These are phyloP conservation scores for Penicillium pancosmium DNA, from an alignment of 495 filamentous ascomycete species.

Conservation along the genomic window DNA sequence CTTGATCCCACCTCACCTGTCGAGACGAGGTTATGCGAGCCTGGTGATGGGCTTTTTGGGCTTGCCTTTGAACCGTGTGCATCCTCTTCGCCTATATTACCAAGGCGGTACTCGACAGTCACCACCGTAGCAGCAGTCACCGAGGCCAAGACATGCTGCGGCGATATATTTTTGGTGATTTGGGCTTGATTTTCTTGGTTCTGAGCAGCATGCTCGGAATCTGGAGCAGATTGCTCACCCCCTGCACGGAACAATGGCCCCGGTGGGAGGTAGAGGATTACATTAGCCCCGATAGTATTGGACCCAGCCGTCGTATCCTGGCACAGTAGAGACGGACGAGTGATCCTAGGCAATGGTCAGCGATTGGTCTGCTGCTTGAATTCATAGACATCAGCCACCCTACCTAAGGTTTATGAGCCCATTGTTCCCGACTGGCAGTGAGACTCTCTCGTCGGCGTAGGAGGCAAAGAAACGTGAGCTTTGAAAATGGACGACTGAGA, in stretches of 20 bases:
- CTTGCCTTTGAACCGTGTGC: slow-evolving; percentile 2
- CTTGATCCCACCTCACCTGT: not conserved
- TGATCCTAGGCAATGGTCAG: slow-evolving; percentile 26
- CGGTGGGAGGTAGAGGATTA: slow-evolving; percentile 42
- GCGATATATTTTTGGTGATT: slow-evolving; percentile 3
- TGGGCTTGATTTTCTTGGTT: not conserved
- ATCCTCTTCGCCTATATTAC: slow-evolving; percentile 44
- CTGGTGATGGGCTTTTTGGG: not conserved
- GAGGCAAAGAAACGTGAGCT: not conserved
- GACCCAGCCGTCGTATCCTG: slow-evolving; percentile 2
- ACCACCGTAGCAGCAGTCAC: slow-evolving; percentile 38
- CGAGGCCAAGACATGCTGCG: slow-evolving; percentile 31
- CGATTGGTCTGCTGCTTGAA: not conserved
- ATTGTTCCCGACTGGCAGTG: slow-evolving; percentile 38
- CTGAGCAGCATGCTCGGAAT: not conserved
- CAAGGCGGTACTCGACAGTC: slow-evolving; percentile 47
- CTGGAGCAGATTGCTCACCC: not conserved
- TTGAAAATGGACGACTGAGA: not conserved
- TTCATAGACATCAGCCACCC: not conserved
- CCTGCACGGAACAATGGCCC: slow-evolving; percentile 34
- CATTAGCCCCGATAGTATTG: slow-evolving; percentile 20
- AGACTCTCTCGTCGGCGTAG: slow-evolving; percentile 22
- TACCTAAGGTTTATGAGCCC: slow-evolving; percentile 38
- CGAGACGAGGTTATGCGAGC: not conserved
- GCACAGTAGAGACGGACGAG: slow-evolving; percentile 19